phyloP scores from a whole-genome alignment of 2,329 filamentous ascomycete species.

The Phialocephala subalpina region DNA sequence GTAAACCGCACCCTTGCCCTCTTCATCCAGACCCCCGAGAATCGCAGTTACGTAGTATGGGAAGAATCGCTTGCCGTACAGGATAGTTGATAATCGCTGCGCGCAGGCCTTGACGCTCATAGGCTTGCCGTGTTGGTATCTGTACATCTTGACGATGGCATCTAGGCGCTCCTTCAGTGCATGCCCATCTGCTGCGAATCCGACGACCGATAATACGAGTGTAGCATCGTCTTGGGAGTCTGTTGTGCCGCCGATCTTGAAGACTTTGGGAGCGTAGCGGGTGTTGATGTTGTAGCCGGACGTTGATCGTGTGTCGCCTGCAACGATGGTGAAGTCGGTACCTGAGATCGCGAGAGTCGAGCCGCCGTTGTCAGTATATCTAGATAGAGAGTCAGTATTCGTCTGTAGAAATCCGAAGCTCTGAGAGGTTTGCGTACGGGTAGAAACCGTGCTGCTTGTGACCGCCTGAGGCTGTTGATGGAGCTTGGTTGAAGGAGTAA shows the following conservation, averaged over 20 bases:
- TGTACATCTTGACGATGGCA: conserved; percentile 97
- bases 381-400: conserved; percentile 47
- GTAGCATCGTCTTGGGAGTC: conserved; percentile 84
- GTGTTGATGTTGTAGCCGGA: conserved; percentile 99
- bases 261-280: conserved; percentile 93
- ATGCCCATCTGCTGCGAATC: conserved; percentile 93
- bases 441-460: conserved; percentile 85
- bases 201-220: conserved; percentile 91
- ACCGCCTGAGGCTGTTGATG: conserved; percentile 61
- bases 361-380: conserved; percentile 97
- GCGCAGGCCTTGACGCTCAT: conserved; percentile 96
- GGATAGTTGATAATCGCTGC: conserved; percentile 91
- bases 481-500: conserved; percentile 72
- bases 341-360: conserved; percentile 95
- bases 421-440: conserved; percentile 67
- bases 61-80: conserved; percentile 98
- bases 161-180: conserved; percentile 94
- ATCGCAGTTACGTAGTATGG: conserved; percentile 98
- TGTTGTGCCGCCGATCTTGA: conserved; percentile 93
- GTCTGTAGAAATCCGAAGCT: neutral
- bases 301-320: conserved; percentile 95
- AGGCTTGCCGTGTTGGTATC: conserved; percentile 95
- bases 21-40: conserved; percentile 91
- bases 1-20: conserved; percentile 93
- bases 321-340: conserved; percentile 93